Evolutionary conservation across 768 basidiomycete genomes (phyloP).

Genomic region (Calocera viscosa): DNA sequence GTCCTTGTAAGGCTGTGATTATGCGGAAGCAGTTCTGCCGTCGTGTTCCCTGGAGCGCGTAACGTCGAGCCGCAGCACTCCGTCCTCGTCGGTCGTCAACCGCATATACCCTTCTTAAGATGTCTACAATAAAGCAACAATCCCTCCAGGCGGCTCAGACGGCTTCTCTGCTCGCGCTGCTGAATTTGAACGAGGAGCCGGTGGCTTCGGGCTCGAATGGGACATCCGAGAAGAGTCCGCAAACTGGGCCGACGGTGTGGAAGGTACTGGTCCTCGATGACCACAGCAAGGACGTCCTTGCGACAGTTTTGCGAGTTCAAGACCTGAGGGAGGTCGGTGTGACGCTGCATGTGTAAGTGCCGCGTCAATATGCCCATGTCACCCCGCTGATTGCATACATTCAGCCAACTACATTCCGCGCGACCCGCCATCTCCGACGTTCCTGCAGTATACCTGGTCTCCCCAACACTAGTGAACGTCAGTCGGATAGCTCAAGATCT

Average conservation of each 20-base stretch:
- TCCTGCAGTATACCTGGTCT: constrained; percentile 92
- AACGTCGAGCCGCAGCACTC: neutral
- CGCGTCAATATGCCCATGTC: neutral
- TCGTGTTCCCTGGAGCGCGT: neutral
- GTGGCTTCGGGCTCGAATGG: constrained; percentile 9
- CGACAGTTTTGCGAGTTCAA: constrained; percentile 88
- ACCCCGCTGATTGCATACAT: constrained; percentile 3
- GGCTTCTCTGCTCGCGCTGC: constrained; percentile 63
- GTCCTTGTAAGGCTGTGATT: neutral
- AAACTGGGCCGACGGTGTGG: constrained; percentile 74
- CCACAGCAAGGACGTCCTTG: constrained; percentile 88
- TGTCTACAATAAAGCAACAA: neutral
- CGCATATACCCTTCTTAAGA: constrained; percentile 4
- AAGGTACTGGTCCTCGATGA: constrained; percentile 93
- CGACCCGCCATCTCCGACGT: constrained; percentile 88
- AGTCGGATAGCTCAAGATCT: constrained; percentile 88
- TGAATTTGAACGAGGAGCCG: constrained; percentile 57
- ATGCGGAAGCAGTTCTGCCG: neutral
- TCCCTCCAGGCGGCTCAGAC: constrained; percentile 77
- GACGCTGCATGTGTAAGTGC: constrained; percentile 86
- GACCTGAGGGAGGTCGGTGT: constrained; percentile 94
- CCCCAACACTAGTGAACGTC: constrained; percentile 77
- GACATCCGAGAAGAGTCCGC: constrained; percentile 22
- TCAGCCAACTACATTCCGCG: constrained; percentile 77
- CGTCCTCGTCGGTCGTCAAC: neutral